Conservation (phyloP, 768 basidiomycete species). For the Saitozyma podzolica region DNA sequence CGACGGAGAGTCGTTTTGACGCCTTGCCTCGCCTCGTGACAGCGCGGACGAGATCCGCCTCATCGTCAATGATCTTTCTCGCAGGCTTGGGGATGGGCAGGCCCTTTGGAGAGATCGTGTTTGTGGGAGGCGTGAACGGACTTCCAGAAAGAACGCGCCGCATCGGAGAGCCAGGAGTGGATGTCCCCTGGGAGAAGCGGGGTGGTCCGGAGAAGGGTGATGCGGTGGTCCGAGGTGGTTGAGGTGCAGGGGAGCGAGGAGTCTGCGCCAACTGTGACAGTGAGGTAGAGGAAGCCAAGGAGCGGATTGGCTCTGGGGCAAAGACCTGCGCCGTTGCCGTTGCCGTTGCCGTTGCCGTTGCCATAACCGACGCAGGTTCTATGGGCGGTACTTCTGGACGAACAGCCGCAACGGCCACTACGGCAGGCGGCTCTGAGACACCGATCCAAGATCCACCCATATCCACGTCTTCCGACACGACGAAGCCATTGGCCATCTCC, state of each 20-base stretch:
- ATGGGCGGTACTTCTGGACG: background rate
- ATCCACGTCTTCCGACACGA: background rate
- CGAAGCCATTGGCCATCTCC: background rate
- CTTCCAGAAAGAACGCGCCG: slow-evolving; percentile 30
- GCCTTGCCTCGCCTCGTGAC: background rate
- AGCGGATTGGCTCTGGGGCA: slow-evolving; percentile 5
- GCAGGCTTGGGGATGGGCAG: slow-evolving; percentile 13
- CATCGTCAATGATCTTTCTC: slow-evolving; percentile 37
- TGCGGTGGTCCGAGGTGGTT: slow-evolving; percentile 1
- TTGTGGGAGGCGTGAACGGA: slow-evolving; percentile 31
- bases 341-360: background rate
- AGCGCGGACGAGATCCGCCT: slow-evolving; percentile 16
- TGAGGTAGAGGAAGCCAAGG: background rate
- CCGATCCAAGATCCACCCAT: background rate
- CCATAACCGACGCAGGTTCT: background rate
- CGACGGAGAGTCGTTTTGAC: background rate
- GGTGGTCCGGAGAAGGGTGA: slow-evolving; percentile 45
- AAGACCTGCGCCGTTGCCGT: background rate
- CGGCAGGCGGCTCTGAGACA: background rate
- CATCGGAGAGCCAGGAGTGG: slow-evolving; percentile 9
- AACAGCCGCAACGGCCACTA: background rate
- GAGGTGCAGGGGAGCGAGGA: slow-evolving; percentile 4
- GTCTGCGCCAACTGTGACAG: background rate
- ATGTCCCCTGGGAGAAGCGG: slow-evolving; percentile 24
- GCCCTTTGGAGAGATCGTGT: slow-evolving; percentile 2